Percentiles rank a stretch among this genome's conserved stretches.
These are phyloP conservation scores for Phytophthora constricta DNA, from an alignment of 352 stramenopile species.

Conservation along the genomic window DNA sequence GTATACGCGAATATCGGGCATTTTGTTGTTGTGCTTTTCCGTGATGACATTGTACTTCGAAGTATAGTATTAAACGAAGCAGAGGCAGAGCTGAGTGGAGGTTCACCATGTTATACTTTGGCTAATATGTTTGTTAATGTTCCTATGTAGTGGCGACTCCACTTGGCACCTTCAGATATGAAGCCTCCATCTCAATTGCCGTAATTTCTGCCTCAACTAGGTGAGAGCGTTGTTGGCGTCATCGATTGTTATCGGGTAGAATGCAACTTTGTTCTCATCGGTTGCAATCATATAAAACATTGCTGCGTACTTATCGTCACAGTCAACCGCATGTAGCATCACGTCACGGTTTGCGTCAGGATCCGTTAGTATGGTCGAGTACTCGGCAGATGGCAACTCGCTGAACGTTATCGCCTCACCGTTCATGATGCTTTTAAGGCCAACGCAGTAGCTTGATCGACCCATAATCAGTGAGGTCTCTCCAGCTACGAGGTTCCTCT, in stretches of 20 bases:
- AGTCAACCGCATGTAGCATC: neutral
- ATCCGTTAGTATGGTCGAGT: neutral
- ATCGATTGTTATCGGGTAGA: neutral
- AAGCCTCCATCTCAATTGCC: neutral
- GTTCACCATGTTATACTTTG: too few relatives aligned
- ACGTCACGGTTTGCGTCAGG: neutral
- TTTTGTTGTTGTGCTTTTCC: too few relatives aligned
- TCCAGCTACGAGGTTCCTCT: neutral
- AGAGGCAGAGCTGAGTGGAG: too few relatives aligned
- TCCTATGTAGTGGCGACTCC: too few relatives aligned
- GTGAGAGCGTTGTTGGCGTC: conserved; percentile 13
- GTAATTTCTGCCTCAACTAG: neutral
- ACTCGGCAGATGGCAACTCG: neutral
- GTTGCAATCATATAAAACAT: too few relatives aligned
- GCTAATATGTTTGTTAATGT: too few relatives aligned
- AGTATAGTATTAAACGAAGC: too few relatives aligned
- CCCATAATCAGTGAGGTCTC: neutral
- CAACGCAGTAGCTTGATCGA: neutral
- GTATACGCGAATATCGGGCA: too few relatives aligned
- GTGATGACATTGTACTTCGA: too few relatives aligned
- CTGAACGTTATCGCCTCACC: neutral
- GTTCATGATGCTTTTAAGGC: neutral
- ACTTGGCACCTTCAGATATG: neutral
- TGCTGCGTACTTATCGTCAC: neutral
- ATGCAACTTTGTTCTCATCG: too few relatives aligned